phyloP scores from a whole-genome alignment of 2,329 filamentous ascomycete species.

The Nigrospora osmanthi region DNA sequence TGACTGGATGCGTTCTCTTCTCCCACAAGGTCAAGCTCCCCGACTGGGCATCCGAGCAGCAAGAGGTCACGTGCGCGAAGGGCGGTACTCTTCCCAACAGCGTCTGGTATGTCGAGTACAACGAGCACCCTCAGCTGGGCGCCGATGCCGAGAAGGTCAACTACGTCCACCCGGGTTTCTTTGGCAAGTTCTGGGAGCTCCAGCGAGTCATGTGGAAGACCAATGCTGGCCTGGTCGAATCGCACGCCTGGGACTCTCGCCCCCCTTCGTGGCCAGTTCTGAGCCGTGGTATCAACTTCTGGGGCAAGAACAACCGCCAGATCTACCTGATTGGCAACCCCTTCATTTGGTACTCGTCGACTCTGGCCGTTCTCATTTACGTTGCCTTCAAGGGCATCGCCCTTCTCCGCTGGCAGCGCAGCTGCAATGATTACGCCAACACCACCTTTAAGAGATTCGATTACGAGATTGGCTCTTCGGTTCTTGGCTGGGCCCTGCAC shows the following conservation, averaged over 20 bases:
- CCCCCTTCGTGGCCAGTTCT: conserved; percentile 90
- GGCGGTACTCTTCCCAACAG: conserved; percentile 92
- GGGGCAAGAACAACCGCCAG: conserved; percentile 88
- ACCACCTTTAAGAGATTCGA: conserved; percentile 91
- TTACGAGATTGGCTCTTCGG: conserved; percentile 85
- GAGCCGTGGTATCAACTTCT: conserved; percentile 96
- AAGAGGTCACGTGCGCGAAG: conserved; percentile 95
- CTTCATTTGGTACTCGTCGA: conserved; percentile 88
- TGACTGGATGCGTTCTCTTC: conserved; percentile 94
- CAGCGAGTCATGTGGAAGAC: conserved; percentile 99
- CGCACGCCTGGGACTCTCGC: conserved; percentile 95
- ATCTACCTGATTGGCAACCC: conserved; percentile 96
- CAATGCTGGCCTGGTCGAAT: conserved; percentile 92
- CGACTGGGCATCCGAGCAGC: conserved; percentile 95
- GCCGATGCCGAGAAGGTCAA: conserved; percentile 85
- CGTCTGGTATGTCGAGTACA: conserved; percentile 92
- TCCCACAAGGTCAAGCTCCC: conserved; percentile 99
- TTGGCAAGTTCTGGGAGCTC: conserved; percentile 95
- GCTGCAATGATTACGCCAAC: conserved; percentile 77
- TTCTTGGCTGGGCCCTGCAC: conserved; percentile 93
- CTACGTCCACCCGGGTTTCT: conserved; percentile 89
- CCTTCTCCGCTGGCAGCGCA: conserved; percentile 88
- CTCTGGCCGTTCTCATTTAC: conserved; percentile 69
- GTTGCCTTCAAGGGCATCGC: conserved; percentile 79
- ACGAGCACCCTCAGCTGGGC: conserved; percentile 72